Base-by-base conservation (phyloP, 2,329 filamentous ascomycete species). In the Aureobasidium sp. region DNA sequence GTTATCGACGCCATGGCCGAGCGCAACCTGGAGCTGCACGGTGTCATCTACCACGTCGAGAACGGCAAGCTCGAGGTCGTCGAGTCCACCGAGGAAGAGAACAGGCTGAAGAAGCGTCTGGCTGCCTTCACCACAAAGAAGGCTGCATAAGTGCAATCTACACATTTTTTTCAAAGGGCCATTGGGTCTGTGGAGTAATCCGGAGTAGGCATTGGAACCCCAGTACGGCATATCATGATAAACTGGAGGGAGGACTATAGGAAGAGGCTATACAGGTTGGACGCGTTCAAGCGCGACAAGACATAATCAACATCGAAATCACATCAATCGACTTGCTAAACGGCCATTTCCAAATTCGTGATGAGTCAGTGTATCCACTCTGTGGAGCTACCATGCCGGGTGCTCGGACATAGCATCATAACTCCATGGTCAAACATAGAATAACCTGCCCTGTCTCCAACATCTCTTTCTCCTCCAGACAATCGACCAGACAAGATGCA, bases 21-120 rank as follows among this genome's bases (percentile, higher is more conserved):
- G 67, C 79, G 88, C 29, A 87, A 86, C 1, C 73, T 95, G 43
- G 77, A 86, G 73, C 81, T 95, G 6, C 89, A 94, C 71, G 90
- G 89, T n/a, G 79, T 86, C 57, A 77, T 95, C 15, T 93, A 89
- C 71, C 86, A 94, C 67, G 77, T 85, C 62, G 79, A 70, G 4
- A 78, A 71, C 25, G 82, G 82, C n/a, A 70, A 78, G 49, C 72
- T 85, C 66, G 75, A 79, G 60, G 75, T 83, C 62, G 65, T 86
- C 61, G 78, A 81, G 43, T 64, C 59, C 17, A 51, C 61, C 10
- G 70, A 72, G 66, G 63, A 75, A 46, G 70, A 71, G 61, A 35
- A 60, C 21, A 43, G 46, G 19, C 45, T 40, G 40, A 57, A 62
- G 61, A 64, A 62, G 63, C 60, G 61, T 51, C 57, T 64, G 46